Evolutionary conservation across 1,139 yeast species (phyloP).

Genomic region (Yarrowia galli): DNA sequence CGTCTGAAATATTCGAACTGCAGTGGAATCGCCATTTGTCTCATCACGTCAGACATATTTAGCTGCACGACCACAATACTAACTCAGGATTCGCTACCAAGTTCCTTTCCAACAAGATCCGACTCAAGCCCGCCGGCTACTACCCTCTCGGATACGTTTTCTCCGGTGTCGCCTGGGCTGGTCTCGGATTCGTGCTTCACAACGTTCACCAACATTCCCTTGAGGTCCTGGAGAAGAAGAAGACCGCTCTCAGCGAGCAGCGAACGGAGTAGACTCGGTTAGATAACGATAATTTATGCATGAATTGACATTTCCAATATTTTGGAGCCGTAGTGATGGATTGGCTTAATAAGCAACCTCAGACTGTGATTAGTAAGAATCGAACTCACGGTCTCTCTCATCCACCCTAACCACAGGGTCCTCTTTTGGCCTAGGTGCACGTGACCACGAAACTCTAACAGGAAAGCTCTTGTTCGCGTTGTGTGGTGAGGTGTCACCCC

Average conservation of each 20-base stretch:
- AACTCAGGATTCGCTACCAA: slow-evolving; percentile 49
- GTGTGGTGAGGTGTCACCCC: slow-evolving; percentile 4
- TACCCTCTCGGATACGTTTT: slow-evolving; percentile 50
- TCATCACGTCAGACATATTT: too few relatives aligned
- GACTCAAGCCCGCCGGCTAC: slow-evolving; percentile 51
- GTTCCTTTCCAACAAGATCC: slow-evolving; percentile 52
- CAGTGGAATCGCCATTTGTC: too few relatives aligned
- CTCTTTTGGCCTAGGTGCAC: background rate
- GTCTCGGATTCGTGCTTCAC: slow-evolving; percentile 49
- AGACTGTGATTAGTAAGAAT: background rate
- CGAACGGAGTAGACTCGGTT: slow-evolving; percentile 44
- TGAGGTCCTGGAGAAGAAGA: slow-evolving; percentile 42
- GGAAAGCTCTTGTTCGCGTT: too few relatives aligned
- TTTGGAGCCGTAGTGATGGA: too few relatives aligned
- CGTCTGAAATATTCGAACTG: too few relatives aligned
- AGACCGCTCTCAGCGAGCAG: slow-evolving; percentile 48
- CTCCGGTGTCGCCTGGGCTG: slow-evolving; percentile 50
- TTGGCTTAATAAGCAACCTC: background rate
- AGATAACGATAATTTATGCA: slow-evolving; percentile 35
- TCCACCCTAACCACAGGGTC: background rate
- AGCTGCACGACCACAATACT: slow-evolving; percentile 3
- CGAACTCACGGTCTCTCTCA: background rate
- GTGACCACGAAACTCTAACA: background rate
- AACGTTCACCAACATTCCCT: slow-evolving; percentile 44
- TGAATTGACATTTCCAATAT: slow-evolving; percentile 13